Percentiles rank a stretch among this genome's conserved stretches.
Conservation (phyloP, 116 monocot species). For the Iris pallida region DNA sequence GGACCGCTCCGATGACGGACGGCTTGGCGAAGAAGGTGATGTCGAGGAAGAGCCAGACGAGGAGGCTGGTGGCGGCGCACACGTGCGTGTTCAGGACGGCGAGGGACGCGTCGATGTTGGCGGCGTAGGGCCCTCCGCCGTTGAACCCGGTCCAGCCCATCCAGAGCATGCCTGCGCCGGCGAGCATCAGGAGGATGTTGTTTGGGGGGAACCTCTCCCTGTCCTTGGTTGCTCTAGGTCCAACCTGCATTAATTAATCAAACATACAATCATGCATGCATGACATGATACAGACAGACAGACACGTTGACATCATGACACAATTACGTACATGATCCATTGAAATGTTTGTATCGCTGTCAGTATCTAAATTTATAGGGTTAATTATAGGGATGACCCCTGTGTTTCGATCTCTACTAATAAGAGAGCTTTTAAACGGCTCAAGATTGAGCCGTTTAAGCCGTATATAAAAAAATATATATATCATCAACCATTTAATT, state of each 20-base stretch:
- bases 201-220: conserved; percentile 32
- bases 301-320: no score
- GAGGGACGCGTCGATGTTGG: conserved; percentile 18
- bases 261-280: no score
- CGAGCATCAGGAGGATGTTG: conserved; percentile 26
- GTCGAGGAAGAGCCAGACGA: conserved; percentile 35
- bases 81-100: conserved; percentile 25
- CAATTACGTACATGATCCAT: no score
- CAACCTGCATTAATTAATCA: conserved; percentile 9
- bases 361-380: no score
- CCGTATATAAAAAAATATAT: no score
- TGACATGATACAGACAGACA: no score
- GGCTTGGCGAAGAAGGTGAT: conserved; percentile 23
- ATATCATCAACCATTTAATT: no score
- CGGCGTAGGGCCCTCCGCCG: conserved; percentile 27
- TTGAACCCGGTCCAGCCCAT: conserved; percentile 40
- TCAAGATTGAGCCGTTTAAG: no score
- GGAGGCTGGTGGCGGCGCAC: conserved; percentile 21
- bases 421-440: no score
- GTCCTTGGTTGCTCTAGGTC: conserved; percentile 22
- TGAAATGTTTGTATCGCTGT: no score
- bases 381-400: no score
- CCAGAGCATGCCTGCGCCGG: conserved; percentile 34
- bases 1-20: conserved; percentile 32
- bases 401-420: no score